Conservation (phyloP, 2,329 filamentous ascomycete genomes). For the Nothopassalora personata region DNA sequence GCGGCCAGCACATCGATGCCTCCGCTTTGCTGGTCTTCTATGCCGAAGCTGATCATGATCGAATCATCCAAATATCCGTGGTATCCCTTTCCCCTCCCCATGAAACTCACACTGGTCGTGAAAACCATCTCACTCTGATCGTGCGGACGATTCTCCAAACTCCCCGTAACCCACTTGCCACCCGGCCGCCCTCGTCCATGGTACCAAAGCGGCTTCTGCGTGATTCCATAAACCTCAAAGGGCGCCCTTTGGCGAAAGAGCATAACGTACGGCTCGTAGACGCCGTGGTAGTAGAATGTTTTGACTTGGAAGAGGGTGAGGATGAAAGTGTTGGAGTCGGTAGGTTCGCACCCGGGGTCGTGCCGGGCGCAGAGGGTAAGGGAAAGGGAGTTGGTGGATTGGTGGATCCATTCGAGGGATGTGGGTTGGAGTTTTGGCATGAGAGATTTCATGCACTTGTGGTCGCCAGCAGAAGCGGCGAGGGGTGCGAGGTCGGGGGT, state of each 20-base stretch:
- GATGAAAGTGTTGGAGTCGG: constrained; percentile 49
- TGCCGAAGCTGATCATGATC: constrained; percentile 9
- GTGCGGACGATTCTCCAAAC: neutral
- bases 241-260: constrained; percentile 45
- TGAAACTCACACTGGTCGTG: constrained; percentile 7
- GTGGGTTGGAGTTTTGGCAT: constrained; percentile 3
- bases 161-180: neutral
- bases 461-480: constrained; percentile 34
- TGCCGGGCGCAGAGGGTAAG: constrained; percentile 49
- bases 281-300: constrained; percentile 41
- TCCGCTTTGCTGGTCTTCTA: constrained; percentile 8
- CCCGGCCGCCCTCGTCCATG: constrained; percentile 38
- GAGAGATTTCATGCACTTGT: constrained; percentile 43
- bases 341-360: constrained; percentile 41
- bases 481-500: constrained; percentile 43
- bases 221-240: constrained; percentile 47
- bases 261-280: constrained; percentile 53
- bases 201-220: constrained; percentile 50
- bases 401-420: constrained; percentile 47
- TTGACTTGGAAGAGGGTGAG: constrained; percentile 53
- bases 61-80: constrained; percentile 9
- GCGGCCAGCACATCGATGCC: constrained; percentile 9
- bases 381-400: constrained; percentile 54
- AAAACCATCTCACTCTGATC: constrained; percentile 11
- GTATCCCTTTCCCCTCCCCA: constrained; percentile 4